Evolutionary conservation across 441 rosid species (phyloP), one percentile per base, ranked within the genome.

Genomic region (Pelargonium fulgidum): DNA sequence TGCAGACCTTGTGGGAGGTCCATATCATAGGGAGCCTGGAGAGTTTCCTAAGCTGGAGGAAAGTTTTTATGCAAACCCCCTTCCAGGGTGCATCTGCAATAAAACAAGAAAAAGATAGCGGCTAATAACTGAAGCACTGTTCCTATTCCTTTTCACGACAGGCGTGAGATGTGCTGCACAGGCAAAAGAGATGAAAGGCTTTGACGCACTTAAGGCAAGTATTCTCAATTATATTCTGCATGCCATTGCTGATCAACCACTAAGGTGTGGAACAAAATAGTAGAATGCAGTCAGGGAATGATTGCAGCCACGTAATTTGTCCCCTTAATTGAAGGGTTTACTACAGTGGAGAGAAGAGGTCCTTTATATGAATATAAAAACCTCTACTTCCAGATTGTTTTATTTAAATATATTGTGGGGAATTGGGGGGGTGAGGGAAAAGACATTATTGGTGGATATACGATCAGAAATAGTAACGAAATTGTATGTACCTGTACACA

Each of bases 81-180:
- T 87, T 74, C 98, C 97, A 0, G 96, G 97, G 56, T 93, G 98
- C 79, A 85, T 93, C 7, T 42, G 85, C 83, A 69, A 82, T 73
- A 62, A 73, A 65, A 72, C 67, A 69, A n/a, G n/a, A 68, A 79
- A 78, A 75, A 42, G 69, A 69, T 82, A 76, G 70, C 11, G 54
- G 59, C 69, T 44, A 47, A 72, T 50, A 4, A 44, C 48, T n/a
- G 59, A 72, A 39, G 41, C 64, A 66, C 66, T 67, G 77, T 71
- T 41, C 44, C 42, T 67, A 41, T 58, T 58, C 29, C 59, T 58
- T 13, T 13, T 12, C 17, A 50, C 17, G 3, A 3, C 52, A 45
- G n/a, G 52, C 52, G 12, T 45, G 52, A 45, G 52, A 11, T 9
- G 52, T 45, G 52, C 12, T 45, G 52, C 52, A 45, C n/a, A 33